Percentiles rank a stretch among this genome's conserved stretches.
Conservation (phyloP, 2,329 filamentous ascomycete species). For the Exophiala alcalophila region DNA sequence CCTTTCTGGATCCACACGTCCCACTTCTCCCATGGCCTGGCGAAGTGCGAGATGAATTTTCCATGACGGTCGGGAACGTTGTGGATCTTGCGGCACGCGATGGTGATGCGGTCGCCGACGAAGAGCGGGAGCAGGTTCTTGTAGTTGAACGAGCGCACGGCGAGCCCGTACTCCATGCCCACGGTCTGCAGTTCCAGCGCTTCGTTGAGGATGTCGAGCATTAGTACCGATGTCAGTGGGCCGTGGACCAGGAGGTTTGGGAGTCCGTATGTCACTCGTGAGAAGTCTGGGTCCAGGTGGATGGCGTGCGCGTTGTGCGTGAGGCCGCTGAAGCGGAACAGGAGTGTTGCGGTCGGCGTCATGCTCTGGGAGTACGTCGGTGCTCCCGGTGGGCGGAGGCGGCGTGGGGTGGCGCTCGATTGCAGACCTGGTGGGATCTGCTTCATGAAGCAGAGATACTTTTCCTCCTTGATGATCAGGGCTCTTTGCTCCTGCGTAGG, state of each 20-base stretch:
- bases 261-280: constrained; percentile 69
- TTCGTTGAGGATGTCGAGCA: constrained; percentile 62
- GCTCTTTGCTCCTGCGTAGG: constrained; percentile 31
- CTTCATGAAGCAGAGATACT: constrained; percentile 64
- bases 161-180: constrained; percentile 1
- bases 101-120: constrained; percentile 64
- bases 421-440: constrained; percentile 35
- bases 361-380: constrained; percentile 59
- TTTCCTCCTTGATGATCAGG: constrained; percentile 54
- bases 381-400: constrained; percentile 36
- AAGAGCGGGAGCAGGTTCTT: constrained; percentile 79
- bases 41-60: constrained; percentile 58
- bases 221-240: constrained; percentile 72
- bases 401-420: constrained; percentile 9
- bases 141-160: constrained; percentile 65
- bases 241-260: constrained; percentile 78
- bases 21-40: constrained; percentile 60
- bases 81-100: constrained; percentile 59
- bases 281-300: constrained; percentile 74
- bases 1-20: constrained; percentile 46
- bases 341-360: constrained; percentile 64
- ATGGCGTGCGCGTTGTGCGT: constrained; percentile 92
- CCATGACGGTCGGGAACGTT: constrained; percentile 30
- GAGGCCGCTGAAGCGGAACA: constrained; percentile 88
- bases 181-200: constrained; percentile 2